Conservation (phyloP, 495 filamentous ascomycete genomes). For the Xylaria palmicola region DNA sequence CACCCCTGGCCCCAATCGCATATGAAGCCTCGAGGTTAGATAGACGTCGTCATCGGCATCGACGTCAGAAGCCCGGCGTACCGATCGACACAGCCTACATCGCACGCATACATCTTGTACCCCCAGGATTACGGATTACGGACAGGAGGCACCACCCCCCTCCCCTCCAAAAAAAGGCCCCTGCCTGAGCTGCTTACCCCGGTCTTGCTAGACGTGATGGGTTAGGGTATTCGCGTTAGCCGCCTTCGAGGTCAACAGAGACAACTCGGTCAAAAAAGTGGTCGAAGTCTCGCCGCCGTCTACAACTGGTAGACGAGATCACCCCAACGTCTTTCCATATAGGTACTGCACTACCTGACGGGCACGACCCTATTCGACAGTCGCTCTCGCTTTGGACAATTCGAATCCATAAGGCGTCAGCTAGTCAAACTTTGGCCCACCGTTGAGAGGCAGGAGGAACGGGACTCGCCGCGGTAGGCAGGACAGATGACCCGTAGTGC, state of each 20-base stretch:
- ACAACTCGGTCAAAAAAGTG: not conserved
- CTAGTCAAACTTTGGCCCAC: slow-evolving; percentile 2
- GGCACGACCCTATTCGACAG: not conserved
- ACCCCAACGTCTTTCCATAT: not conserved
- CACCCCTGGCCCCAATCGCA: not conserved
- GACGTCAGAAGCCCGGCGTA: not conserved
- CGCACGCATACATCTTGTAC: slow-evolving; percentile 9
- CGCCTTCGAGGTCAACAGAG: not conserved
- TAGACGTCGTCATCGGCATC: not conserved
- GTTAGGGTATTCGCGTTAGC: slow-evolving; percentile 16
- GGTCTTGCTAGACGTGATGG: slow-evolving; percentile 14
- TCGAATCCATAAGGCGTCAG: not conserved
- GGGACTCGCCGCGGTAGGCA: not conserved
- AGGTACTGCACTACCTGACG: not conserved
- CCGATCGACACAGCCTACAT: slow-evolving; percentile 9
- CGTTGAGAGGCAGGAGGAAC: not conserved
- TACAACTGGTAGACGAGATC: not conserved
- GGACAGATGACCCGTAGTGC: slow-evolving; percentile 10
- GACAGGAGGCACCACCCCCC: slow-evolving; percentile 11
- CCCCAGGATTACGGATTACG: slow-evolving; percentile 5
- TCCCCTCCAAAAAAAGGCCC: slow-evolving; percentile 7
- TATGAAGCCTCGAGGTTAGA: not conserved
- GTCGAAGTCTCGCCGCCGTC: not conserved
- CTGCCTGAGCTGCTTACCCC: slow-evolving; percentile 5
- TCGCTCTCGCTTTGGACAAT: not conserved